phyloP scores from a whole-genome alignment of 352 stramenopile species.

The Phytophthora crassamura region DNA sequence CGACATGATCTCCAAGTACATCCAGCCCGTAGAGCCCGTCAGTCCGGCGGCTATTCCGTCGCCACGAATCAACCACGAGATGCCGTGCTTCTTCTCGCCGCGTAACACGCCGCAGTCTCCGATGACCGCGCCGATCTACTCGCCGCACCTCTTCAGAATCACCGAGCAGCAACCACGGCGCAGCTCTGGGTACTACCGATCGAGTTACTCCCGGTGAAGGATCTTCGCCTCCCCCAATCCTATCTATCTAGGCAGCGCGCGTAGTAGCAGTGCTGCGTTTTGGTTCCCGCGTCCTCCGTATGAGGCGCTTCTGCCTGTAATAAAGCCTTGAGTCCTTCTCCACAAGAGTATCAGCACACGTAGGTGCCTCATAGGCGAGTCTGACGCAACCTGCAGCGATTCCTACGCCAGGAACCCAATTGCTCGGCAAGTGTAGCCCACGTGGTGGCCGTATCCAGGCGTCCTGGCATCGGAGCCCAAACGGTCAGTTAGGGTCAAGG shows the following conservation, averaged over 20 bases:
- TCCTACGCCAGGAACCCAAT: not conserved
- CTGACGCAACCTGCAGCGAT: conserved; percentile 6
- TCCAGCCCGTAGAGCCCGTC: conserved; percentile 15
- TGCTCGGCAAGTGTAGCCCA: conserved; percentile 3
- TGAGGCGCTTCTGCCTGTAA: conserved; percentile 14
- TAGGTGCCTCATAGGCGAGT: conserved; percentile 2
- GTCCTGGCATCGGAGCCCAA: not conserved
- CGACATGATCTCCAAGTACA: conserved; percentile 44
- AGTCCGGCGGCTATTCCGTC: conserved; percentile 36
- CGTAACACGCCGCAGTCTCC: conserved; percentile 45
- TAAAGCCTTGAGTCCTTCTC: conserved; percentile 23
- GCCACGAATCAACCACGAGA: conserved; percentile 52
- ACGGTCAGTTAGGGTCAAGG: no score
- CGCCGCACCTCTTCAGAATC: conserved; percentile 45
- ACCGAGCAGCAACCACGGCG: conserved; percentile 32
- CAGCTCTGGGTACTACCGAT: conserved; percentile 30
- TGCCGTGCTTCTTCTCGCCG: conserved; percentile 64
- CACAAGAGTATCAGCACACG: no score
- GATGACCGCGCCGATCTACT: conserved; percentile 40
- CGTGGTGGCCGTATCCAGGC: not conserved
- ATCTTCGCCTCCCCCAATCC: conserved; percentile 3
- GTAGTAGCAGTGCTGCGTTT: not conserved
- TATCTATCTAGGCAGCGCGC: conserved; percentile 22
- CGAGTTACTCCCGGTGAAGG: conserved; percentile 37
- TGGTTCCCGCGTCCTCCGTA: not conserved